Conservation (phyloP, 352 stramenopile species). For the Phytophthora kernoviae region DNA sequence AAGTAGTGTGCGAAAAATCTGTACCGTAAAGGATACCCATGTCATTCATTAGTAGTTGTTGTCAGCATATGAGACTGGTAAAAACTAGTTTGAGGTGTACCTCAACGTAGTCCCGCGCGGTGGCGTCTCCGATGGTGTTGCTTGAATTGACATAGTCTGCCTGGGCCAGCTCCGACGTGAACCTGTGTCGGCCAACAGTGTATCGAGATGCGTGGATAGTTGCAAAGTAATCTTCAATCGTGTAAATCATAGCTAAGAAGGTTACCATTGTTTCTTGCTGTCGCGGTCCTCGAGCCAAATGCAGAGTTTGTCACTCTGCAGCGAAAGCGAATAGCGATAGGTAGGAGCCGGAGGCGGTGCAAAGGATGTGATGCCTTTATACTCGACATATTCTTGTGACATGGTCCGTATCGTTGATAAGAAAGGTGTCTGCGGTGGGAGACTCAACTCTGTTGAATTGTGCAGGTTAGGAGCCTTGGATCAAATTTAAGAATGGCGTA, state of each 20-base stretch:
- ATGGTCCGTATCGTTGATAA: too few species aligned
- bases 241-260: too few species aligned
- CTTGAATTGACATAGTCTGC: not conserved
- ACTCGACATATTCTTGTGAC: not conserved
- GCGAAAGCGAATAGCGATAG: conserved; percentile 4
- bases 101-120: not conserved
- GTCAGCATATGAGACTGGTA: too few species aligned
- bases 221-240: too few species aligned
- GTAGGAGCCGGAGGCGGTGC: not conserved
- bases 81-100: not conserved
- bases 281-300: conserved; percentile 8
- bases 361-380: conserved; percentile 1
- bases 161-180: not conserved
- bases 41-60: not conserved
- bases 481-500: too few species aligned
- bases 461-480: too few species aligned
- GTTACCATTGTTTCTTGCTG: conserved; percentile 11
- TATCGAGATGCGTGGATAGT: too few species aligned
- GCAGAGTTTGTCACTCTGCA: not conserved
- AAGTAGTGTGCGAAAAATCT: not conserved
- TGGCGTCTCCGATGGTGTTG: not conserved
- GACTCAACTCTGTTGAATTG: too few species aligned
- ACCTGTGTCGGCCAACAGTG: not conserved
- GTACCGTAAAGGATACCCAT: not conserved
- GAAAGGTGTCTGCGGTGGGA: too few species aligned